Percentiles rank a stretch among this genome's conserved stretches.
Evolutionary conservation across 164 flowering plant species (phyloP).

Genomic region (Houttuynia cordata): DNA sequence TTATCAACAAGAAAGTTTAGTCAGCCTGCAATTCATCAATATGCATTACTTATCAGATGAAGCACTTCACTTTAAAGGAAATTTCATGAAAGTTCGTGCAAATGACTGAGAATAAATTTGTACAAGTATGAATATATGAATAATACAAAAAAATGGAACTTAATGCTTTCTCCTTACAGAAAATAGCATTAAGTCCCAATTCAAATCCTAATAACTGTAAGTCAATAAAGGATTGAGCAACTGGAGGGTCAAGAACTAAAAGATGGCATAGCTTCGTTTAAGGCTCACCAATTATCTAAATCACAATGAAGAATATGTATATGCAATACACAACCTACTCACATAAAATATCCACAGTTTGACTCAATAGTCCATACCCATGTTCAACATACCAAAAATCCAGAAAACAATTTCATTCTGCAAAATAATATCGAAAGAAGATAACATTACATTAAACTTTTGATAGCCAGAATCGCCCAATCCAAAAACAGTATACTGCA

Average conservation of each 20-base stretch:
- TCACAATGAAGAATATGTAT: background rate
- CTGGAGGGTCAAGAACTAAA: background rate
- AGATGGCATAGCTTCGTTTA: background rate
- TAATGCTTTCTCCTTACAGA: too few relatives aligned
- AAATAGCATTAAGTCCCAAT: background rate
- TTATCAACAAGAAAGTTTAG: background rate
- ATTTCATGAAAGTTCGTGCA: too few relatives aligned
- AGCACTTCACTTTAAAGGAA: too few relatives aligned
- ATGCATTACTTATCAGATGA: too few relatives aligned
- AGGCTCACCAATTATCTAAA: too few relatives aligned
- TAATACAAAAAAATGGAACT: too few relatives aligned
- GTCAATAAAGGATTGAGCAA: background rate
- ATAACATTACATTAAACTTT: constrained; percentile 67
- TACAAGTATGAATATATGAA: too few relatives aligned
- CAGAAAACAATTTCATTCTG: background rate
- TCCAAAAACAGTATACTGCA: constrained; percentile 84
- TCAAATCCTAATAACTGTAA: background rate
- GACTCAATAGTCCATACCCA: background rate
- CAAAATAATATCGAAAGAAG: too few relatives aligned
- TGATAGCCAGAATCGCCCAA: constrained; percentile 95
- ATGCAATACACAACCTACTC: background rate
- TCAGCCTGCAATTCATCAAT: background rate
- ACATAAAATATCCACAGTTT: too few relatives aligned
- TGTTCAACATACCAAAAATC: background rate
- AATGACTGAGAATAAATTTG: too few relatives aligned